These are phyloP conservation scores for Lycium ferocissimum DNA, from an alignment of 257 asterid species.

Conservation along the genomic window DNA sequence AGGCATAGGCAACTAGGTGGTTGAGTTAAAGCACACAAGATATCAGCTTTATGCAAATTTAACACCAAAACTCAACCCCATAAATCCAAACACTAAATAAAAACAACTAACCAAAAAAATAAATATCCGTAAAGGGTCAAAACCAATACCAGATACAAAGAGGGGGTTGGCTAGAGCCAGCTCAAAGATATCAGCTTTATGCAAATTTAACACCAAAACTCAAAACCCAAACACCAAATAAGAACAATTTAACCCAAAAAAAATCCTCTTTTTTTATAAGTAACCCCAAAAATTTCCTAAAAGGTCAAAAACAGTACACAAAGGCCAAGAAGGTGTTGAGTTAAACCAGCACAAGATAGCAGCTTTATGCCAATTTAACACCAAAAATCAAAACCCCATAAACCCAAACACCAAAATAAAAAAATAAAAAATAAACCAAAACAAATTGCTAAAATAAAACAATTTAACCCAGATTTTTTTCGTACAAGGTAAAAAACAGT, in stretches of 20 bases:
- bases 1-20: neutral
- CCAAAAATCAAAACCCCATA: neutral
- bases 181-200: neutral
- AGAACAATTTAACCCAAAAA: neutral
- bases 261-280: too few relatives aligned
- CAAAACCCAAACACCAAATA: neutral
- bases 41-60: neutral
- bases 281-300: neutral
- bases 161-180: neutral
- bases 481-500: neutral
- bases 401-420: slow-evolving; percentile 16
- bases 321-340: neutral
- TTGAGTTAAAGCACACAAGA: too few relatives aligned
- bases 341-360: neutral
- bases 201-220: neutral
- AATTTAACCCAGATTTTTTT: too few relatives aligned
- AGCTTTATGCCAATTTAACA: neutral
- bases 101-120: neutral
- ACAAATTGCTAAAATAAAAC: neutral
- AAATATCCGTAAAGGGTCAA: neutral
- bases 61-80: neutral
- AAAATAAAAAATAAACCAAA: neutral
- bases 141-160: neutral
- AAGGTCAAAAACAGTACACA: neutral
- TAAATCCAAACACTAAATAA: too few relatives aligned